phyloP scores from a whole-genome alignment of 2,329 filamentous ascomycete species.

The Aspergillus novoparasiticus region DNA sequence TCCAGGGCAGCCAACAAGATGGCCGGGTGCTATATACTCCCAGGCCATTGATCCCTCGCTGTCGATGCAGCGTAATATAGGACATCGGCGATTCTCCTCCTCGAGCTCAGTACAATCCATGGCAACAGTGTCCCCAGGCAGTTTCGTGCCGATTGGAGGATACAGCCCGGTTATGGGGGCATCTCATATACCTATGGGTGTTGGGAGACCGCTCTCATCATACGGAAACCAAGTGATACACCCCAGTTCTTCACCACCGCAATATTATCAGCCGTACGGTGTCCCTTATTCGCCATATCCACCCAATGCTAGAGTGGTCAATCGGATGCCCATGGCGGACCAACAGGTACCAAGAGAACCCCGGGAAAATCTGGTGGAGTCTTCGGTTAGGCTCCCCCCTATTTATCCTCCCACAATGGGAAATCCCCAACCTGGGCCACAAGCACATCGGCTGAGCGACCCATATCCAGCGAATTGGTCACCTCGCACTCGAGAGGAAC shows the following conservation, averaged over 20 bases:
- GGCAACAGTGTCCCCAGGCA: constrained; percentile 27
- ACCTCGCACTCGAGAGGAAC: constrained; percentile 26
- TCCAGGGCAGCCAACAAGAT: constrained; percentile 32
- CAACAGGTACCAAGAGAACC: constrained; percentile 26
- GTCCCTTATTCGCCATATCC: constrained; percentile 32
- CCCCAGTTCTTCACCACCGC: constrained; percentile 35
- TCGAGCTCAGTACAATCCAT: constrained; percentile 32
- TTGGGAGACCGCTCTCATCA: constrained; percentile 30
- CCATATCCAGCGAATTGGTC: constrained; percentile 35
- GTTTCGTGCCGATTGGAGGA: constrained; percentile 28
- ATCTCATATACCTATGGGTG: constrained; percentile 21
- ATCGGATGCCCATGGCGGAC: constrained; percentile 31
- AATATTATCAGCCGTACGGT: constrained; percentile 32
- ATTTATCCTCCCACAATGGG: constrained; percentile 37
- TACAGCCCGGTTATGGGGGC: constrained; percentile 31
- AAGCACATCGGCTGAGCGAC: constrained; percentile 37
- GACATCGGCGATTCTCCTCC: constrained; percentile 37
- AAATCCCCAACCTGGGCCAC: constrained; percentile 20
- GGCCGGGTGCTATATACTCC: constrained; percentile 35
- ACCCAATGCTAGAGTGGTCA: constrained; percentile 26
- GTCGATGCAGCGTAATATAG: constrained; percentile 26
- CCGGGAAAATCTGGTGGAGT: constrained; percentile 34
- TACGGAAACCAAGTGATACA: constrained; percentile 33
- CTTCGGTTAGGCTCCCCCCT: constrained; percentile 39
- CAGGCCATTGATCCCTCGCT: constrained; percentile 31